phyloP scores from a whole-genome alignment of 2,329 filamentous ascomycete species.

The Cordyceps farinosa region DNA sequence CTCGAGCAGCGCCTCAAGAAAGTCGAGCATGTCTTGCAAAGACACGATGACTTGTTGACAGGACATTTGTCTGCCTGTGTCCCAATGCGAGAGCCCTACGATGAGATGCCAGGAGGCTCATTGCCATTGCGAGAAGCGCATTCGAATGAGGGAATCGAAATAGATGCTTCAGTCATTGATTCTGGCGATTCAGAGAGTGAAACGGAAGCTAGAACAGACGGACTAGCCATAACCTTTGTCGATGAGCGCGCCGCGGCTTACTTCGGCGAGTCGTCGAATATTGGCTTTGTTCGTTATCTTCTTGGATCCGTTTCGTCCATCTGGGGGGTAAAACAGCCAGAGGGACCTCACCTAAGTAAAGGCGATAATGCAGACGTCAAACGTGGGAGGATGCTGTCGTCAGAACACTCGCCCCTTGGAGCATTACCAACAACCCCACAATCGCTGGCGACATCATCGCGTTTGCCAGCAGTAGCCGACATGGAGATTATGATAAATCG shows the following conservation, averaged over 20 bases:
- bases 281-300: constrained; percentile 24
- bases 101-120: background rate
- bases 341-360: background rate
- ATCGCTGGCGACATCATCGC: background rate
- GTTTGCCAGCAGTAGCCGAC: constrained; percentile 22
- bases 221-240: constrained; percentile 24
- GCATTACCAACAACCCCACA: constrained; percentile 4
- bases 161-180: constrained; percentile 17
- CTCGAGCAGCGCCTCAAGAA: constrained; percentile 22
- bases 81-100: background rate
- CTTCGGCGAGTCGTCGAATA: constrained; percentile 26
- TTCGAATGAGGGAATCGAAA: constrained; percentile 2
- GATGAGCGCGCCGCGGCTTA: constrained; percentile 22
- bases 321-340: constrained; percentile 5
- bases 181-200: constrained; percentile 20
- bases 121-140: background rate
- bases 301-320: constrained; percentile 19
- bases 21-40: constrained; percentile 22
- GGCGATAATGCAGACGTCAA: background rate
- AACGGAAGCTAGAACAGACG: constrained; percentile 23
- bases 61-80: constrained; percentile 9
- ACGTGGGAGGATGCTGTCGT: background rate
- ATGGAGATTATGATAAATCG: constrained; percentile 22
- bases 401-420: constrained; percentile 11
- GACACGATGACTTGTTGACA: constrained; percentile 18